Evolutionary conservation across 257 asterid species (phyloP), one percentile per base, ranked within the genome.

Genomic region (Jacaranda mimosifolia): DNA sequence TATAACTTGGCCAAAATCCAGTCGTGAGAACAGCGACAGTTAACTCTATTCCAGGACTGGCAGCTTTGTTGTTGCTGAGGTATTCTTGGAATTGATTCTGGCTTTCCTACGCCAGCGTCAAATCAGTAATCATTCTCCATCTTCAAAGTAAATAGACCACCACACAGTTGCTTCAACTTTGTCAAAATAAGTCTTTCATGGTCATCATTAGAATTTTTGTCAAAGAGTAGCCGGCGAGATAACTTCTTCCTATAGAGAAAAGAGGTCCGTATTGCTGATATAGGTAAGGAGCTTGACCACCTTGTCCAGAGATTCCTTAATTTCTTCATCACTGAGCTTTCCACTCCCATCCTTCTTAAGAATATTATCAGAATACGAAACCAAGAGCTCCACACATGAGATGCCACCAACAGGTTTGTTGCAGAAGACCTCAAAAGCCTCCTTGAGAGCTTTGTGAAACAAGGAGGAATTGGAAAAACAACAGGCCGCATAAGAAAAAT

Each of bases 111-210:
- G 91, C 84, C 57, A 90, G 63, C 0, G 85, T 77, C 80, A 85
- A 70, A 83, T 90, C 93, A 9, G 88, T 90, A 35, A 90, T 91
- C 90, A 90, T 90, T 56, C 91, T 90, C 96, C 93, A 90, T 80
- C 76, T 90, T 90, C 49, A 89, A 90, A 18, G 91, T 90, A 68
- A 80, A 90, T 19, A 85, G 90, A 18, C 84, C 89, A 67, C 96
- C 91, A 43, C 79, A 88, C 52, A 77, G 87, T 48, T 88, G 91
- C 81, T 88, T 88, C 73, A 88, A 32, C 86, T 86, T 88, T 3
- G 89, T 74, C 62, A 90, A 64, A 73, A 88, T 77, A 3, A 75
- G 75, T 74, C 86, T 82, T 64, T 88, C 96, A 39, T 80, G 90
- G 53, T 90, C 91, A 21, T 88, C 89, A 69, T 73, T 85, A 63